Evolutionary conservation across 306 rosid species (phyloP).

Genomic region (Argentina anserina): DNA sequence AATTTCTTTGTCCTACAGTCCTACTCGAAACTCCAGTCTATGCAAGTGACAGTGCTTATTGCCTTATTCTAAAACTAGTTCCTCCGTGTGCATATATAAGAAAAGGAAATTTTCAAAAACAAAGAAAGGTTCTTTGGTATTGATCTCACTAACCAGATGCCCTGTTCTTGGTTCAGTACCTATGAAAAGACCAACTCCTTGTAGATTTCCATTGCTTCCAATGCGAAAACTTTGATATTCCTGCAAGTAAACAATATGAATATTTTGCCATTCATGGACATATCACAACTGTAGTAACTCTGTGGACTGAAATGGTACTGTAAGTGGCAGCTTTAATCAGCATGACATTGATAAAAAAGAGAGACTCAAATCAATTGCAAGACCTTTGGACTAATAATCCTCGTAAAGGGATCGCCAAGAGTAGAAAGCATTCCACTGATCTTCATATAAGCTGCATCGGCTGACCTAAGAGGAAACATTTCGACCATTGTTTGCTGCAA

Average conservation of each 20-base stretch:
- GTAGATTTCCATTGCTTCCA: slow-evolving; percentile 85
- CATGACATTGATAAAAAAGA: slow-evolving; percentile 15
- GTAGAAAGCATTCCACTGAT: slow-evolving; percentile 96
- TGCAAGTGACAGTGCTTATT: neutral
- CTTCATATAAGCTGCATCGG: slow-evolving; percentile 85
- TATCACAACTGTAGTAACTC: slow-evolving; percentile 4
- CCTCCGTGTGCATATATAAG: neutral
- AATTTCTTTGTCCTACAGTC: slow-evolving; percentile 3
- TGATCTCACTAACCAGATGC: slow-evolving; percentile 63
- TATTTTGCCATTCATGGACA: slow-evolving; percentile 11
- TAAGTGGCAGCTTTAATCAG: neutral
- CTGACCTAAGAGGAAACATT: slow-evolving; percentile 86
- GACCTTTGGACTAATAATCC: slow-evolving; percentile 94
- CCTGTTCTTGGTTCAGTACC: slow-evolving; percentile 79
- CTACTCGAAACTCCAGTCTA: neutral
- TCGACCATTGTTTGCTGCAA: slow-evolving; percentile 98
- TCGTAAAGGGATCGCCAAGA: slow-evolving; percentile 95
- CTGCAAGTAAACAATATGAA: slow-evolving; percentile 39
- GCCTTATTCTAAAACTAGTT: neutral
- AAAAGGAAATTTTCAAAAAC: neutral
- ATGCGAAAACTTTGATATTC: slow-evolving; percentile 90
- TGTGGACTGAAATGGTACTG: neutral
- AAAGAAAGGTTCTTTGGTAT: neutral
- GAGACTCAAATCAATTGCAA: slow-evolving; percentile 2
- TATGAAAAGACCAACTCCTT: slow-evolving; percentile 93